Percentiles rank a stretch among this genome's conserved stretches.
phyloP scores from a whole-genome alignment of 768 basidiomycete species.

The Cubamyces sp. region DNA sequence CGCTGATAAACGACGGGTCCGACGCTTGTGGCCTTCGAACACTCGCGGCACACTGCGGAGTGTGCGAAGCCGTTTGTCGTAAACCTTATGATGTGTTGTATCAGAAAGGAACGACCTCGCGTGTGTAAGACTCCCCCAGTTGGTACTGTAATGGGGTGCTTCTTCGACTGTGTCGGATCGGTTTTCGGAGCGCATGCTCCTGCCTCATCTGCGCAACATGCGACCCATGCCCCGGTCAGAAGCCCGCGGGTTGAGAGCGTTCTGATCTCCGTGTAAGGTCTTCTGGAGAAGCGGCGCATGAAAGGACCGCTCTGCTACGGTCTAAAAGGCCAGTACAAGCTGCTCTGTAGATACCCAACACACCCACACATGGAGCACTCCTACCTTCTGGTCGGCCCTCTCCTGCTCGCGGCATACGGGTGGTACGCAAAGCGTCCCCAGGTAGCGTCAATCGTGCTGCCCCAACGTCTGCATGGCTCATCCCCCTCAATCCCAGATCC shows the following conservation, averaged over 20 bases:
- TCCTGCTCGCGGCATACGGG: conserved; percentile 2
- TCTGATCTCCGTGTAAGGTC: background rate
- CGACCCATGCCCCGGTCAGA: background rate
- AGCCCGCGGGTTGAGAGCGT: background rate
- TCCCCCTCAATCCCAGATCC: conserved; percentile 2
- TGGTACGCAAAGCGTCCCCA: conserved; percentile 10
- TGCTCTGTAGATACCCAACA: background rate
- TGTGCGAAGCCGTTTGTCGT: conserved; percentile 2
- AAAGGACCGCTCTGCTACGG: background rate
- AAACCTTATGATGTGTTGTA: background rate
- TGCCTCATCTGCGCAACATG: background rate
- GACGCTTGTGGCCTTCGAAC: background rate
- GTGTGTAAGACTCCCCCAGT: background rate
- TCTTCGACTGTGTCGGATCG: background rate
- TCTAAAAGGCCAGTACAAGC: background rate
- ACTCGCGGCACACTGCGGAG: background rate
- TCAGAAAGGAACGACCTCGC: background rate
- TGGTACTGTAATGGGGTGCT: conserved; percentile 1
- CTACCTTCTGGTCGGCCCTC: conserved; percentile 15
- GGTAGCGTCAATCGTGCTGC: conserved; percentile 10
- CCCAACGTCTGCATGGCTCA: too few relatives aligned
- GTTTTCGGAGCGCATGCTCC: background rate
- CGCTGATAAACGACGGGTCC: too few relatives aligned
- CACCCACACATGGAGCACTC: conserved; percentile 21
- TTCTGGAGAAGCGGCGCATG: conserved; percentile 4